Percentiles rank a stretch among this genome's conserved stretches.
phyloP scores from a whole-genome alignment of 371 early-diverging fungal species.

The Syncephalis plumigaleata region DNA sequence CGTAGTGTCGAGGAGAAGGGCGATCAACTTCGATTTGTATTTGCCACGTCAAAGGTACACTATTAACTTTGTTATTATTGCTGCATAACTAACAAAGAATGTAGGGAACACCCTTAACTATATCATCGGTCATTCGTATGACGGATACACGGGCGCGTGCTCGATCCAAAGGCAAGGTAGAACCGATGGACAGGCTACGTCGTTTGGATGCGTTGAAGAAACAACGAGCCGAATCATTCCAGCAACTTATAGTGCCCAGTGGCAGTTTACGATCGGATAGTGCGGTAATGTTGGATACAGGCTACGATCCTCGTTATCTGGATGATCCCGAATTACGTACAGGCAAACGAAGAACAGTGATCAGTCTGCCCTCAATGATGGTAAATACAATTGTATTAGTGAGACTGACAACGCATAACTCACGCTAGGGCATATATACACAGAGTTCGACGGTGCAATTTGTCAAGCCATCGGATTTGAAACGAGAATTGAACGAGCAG shows the following conservation, averaged over 20 bases:
- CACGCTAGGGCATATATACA: no score
- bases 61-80: no score
- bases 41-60: no score
- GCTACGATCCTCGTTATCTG: conserved; percentile 35
- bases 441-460: conserved; percentile 50
- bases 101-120: no score
- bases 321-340: conserved; percentile 47
- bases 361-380: conserved; percentile 38
- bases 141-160: no score
- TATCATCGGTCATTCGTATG: no score
- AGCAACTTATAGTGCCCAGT: conserved; percentile 4
- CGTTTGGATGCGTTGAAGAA: background rate
- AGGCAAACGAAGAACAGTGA: conserved; percentile 35
- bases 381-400: conserved; percentile 8
- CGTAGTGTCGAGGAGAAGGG: no score
- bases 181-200: no score
- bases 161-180: no score
- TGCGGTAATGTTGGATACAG: no score
- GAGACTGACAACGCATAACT: background rate
- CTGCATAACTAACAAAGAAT: no score
- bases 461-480: conserved; percentile 34
- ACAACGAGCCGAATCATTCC: conserved; percentile 5
- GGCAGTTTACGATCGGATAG: conserved; percentile 1
- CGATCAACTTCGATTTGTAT: no score
- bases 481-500: conserved; percentile 57